Conservation (phyloP, 768 basidiomycete species). For the Mycena albidolilacea region DNA sequence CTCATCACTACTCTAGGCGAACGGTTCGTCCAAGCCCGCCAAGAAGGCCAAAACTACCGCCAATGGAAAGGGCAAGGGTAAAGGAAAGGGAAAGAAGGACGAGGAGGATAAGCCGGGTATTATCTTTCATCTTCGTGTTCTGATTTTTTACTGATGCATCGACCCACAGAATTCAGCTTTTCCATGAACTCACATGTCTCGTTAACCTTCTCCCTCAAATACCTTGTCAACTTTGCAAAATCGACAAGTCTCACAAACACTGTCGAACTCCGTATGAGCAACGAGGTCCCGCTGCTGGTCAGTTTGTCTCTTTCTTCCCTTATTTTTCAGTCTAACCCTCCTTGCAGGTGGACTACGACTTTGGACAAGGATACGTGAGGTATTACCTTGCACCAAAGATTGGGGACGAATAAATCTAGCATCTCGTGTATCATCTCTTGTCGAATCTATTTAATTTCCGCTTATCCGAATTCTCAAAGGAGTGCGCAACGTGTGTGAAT, state of each 20-base stretch:
- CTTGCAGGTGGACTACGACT: conserved; percentile 87
- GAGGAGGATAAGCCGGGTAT: conserved; percentile 65
- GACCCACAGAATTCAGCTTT: conserved; percentile 71
- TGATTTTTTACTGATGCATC: not conserved
- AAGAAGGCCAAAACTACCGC: conserved; percentile 63
- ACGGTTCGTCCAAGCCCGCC: conserved; percentile 56
- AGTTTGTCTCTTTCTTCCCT: conserved; percentile 46
- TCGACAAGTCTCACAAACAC: conserved; percentile 78
- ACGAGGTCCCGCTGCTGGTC: conserved; percentile 91
- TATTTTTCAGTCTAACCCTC: conserved; percentile 7
- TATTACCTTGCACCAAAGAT: conserved; percentile 99
- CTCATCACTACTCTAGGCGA: conserved; percentile 44
- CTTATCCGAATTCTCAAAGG: not conserved
- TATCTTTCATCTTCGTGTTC: not conserved
- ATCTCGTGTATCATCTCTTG: conserved; percentile 30
- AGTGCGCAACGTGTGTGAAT: not conserved
- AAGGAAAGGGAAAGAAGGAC: conserved; percentile 71
- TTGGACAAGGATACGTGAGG: conserved; percentile 88
- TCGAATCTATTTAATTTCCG: conserved; percentile 18
- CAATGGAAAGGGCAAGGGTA: conserved; percentile 65
- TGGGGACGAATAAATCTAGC: conserved; percentile 74
- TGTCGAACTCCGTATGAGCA: conserved; percentile 91
- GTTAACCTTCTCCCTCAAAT: conserved; percentile 96
- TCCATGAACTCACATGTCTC: conserved; percentile 93
- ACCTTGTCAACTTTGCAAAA: conserved; percentile 97